Evolutionary conservation across 225 moss, liverwort and hornwort genomes (phyloP), one percentile per base, ranked within the genome.

Genomic region (Polytrichum commune): DNA sequence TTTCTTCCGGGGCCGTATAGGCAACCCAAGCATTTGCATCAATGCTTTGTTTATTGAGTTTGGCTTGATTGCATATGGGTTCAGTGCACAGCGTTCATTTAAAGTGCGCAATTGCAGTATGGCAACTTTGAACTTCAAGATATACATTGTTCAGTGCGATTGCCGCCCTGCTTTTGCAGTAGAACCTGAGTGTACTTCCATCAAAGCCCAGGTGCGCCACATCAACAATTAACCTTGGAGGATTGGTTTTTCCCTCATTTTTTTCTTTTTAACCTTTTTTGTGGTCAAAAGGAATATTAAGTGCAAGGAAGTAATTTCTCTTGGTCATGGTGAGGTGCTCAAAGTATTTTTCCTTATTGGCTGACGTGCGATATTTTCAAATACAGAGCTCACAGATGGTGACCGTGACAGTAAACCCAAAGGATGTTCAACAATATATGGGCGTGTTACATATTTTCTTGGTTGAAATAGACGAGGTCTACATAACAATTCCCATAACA

Each of bases 51-150:
- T n/a, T 19, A 79, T 96, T 65, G 80, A 92, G 18, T 93, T 89
- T 70, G 93, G 93, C 19, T 60, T 90, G 23, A 77, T 92, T 65
- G 89, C 90, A 1, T 87, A 89, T 25, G 93, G 78, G n/a, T 87
- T 89, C 75, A 74, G 66, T 77, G 81, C 87, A 28, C 26, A 7
- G 1, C 78, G 71, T n/a, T 81, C 85, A 55, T 75, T 93, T 5
- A 76, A 76, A 32, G 72, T 96, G 54, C 80, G 73, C 27, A 96
- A 92, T 81, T 82, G 86, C 27, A 89, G 96, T 66, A 69, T 79
- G 62, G 79, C 86, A 24, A 19, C 78, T 29, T 73, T 96, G 18
- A 73, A 76, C 33, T 93, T 96, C 64, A 83, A 77, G 55, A 77
- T 92, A 35, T 73, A 75, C 13, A 57, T 96, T 19, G 69, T 76